A percentile compares a stretch with the other conserved stretches of the same genome.
Evolutionary conservation across 371 early-diverging fungal genomes (phyloP).

Genomic region (Mortierella polycephala): DNA sequence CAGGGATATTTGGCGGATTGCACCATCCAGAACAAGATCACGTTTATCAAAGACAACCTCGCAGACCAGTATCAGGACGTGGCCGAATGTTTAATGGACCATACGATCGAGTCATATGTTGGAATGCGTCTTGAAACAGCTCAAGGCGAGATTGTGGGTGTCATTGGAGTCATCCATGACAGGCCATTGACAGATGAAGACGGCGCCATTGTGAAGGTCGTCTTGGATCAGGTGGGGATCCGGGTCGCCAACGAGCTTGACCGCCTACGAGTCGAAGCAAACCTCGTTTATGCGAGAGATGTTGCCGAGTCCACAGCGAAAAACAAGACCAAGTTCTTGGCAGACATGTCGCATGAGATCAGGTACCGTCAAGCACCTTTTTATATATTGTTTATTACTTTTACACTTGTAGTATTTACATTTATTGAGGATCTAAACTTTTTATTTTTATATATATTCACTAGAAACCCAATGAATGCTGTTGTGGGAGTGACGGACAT

Average conservation of each 20-base stretch:
- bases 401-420: background rate
- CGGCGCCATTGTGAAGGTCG: constrained; percentile 25
- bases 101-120: constrained; percentile 45
- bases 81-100: constrained; percentile 36
- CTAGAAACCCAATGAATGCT: constrained; percentile 68
- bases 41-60: constrained; percentile 22
- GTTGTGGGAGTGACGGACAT: constrained; percentile 70
- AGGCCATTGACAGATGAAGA: constrained; percentile 33
- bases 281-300: constrained; percentile 60
- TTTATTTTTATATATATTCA: background rate
- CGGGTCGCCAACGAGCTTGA: constrained; percentile 62
- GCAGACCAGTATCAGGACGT: constrained; percentile 34
- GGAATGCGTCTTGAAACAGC: constrained; percentile 45
- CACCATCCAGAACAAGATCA: constrained; percentile 42
- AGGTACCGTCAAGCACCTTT: constrained; percentile 5
- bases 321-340: constrained; percentile 69
- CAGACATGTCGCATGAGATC: constrained; percentile 62
- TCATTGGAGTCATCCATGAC: constrained; percentile 51
- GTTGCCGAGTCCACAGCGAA: constrained; percentile 66
- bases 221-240: constrained; percentile 53
- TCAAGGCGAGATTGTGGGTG: constrained; percentile 50
- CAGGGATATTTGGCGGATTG: constrained; percentile 50
- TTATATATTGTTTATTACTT: background rate
- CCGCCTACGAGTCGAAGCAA: constrained; percentile 57
- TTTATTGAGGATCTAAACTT: background rate